Conservation (phyloP, 2,329 filamentous ascomycete species). For the Clonostachys byssicola region DNA sequence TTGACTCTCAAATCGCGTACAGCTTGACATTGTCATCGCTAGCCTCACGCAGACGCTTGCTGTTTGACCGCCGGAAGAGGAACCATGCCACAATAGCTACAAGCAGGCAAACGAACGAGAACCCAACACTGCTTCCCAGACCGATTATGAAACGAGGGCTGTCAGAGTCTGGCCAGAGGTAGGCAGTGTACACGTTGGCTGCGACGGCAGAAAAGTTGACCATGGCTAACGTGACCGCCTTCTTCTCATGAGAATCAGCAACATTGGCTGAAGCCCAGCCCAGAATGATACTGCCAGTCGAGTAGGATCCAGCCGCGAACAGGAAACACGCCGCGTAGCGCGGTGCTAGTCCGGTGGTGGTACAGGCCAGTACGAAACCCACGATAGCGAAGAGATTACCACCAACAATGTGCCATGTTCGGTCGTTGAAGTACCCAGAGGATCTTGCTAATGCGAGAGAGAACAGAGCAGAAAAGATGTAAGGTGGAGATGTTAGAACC, state of each 20-base stretch:
- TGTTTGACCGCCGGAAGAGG: no score
- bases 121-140: no score
- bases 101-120: no score
- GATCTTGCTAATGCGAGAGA: no score
- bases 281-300: conserved; percentile 28
- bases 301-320: conserved; percentile 20
- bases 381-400: conserved; percentile 30
- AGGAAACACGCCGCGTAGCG: conserved; percentile 23
- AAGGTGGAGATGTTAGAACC: no score
- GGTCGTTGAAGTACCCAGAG: conserved; percentile 31
- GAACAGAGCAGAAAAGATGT: no score
- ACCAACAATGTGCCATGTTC: conserved; percentile 35
- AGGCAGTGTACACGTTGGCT: conserved; percentile 28
- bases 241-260: conserved; percentile 33
- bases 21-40: no score
- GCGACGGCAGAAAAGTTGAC: conserved; percentile 30
- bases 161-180: no score
- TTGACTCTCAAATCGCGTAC: no score
- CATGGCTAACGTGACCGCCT: conserved; percentile 26
- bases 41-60: no score
- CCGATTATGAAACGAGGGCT: no score
- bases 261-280: conserved; percentile 28
- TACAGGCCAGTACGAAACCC: conserved; percentile 25
- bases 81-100: no score
- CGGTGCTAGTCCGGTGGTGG: conserved; percentile 14